These are phyloP conservation scores for Ganoderma boninense DNA, from an alignment of 1,284 basidiomycete species.

Conservation along the genomic window DNA sequence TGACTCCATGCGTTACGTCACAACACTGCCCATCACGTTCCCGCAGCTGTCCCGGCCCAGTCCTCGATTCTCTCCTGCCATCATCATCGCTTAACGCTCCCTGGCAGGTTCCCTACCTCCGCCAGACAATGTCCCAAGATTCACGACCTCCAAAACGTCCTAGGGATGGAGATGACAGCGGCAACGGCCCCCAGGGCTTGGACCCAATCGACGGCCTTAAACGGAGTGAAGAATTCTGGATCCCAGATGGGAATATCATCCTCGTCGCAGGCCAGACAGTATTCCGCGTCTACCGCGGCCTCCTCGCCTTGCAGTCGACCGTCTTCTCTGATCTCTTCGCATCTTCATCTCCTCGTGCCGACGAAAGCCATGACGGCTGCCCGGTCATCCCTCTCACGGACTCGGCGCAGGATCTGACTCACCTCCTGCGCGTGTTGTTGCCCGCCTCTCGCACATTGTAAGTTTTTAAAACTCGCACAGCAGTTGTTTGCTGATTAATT, in stretches of 20 bases:
- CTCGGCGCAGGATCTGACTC: constrained; percentile 6
- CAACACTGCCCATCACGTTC: too few species aligned
- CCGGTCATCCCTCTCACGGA: constrained; percentile 21
- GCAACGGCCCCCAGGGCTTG: not conserved
- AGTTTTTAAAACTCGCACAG: too few species aligned
- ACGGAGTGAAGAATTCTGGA: constrained; percentile 64
- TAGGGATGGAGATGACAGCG: not conserved
- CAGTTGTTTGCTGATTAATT: too few species aligned
- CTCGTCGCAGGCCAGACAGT: constrained; percentile 60
- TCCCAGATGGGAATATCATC: constrained; percentile 73
- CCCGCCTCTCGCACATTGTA: not conserved
- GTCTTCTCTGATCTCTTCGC: constrained; percentile 26
- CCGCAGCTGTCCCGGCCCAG: too few species aligned
- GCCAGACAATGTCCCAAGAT: too few species aligned
- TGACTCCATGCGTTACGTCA: too few species aligned
- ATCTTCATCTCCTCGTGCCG: constrained; percentile 4
- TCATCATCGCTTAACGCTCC: too few species aligned
- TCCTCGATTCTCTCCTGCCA: too few species aligned
- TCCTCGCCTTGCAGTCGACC: constrained; percentile 11
- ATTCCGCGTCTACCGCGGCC: too few species aligned
- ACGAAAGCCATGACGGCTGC: constrained; percentile 14
- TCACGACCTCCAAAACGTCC: not conserved
- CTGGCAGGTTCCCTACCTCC: too few species aligned
- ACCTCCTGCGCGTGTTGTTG: constrained; percentile 8
- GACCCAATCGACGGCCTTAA: not conserved